Evolutionary conservation across 441 rosid species (phyloP), one percentile per base, ranked within the genome.

Genomic region (Raphanus hybrid): DNA sequence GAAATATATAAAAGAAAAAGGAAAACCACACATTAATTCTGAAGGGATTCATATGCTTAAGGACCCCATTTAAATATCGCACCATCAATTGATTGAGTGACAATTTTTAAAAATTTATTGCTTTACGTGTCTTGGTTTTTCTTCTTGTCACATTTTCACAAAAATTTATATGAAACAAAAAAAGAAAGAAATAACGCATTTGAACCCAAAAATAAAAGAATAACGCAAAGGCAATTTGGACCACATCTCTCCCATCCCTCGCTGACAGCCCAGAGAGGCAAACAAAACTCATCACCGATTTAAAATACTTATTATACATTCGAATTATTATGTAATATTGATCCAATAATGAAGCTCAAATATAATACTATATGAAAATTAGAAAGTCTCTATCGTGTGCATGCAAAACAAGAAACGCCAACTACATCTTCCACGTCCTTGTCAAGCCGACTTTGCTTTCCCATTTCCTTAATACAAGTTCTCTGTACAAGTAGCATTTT

Each of bases 331-430:
- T 20, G 62, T 62, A 55, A 57, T 43, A 20, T 41, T 32, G 6
- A 58, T 77, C 43, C 55, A 77, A 71, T 41, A 64, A 71, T 66
- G 76, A 54, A 57, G 29, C 61, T 57, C 29, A 15, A 35, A 37
- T 54, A 69, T 6, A 34, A 50, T 37, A 69, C 43, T 16, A 16
- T 54, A 3, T 54, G 15, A 20, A 8, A 27, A 59, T 5, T 26
- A 26, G 41, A 32, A 32, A 63, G 67, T 63, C 26, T 65, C 59
- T 64, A 54, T 39, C 70, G 34, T 69, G 67, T 71, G 26, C 59
- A 54, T 54, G 66, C 54, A 54, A 70, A 70, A 59, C 77, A 78
- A 71, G 64, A 71, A 78, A 71, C 57, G 64, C 71, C 76, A 64
- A 65, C 29, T 26, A 43, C 76, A 70, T 77, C 72, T 71, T 72